Evolutionary conservation across 2,329 filamentous ascomycete species (phyloP).

Genomic region (Diaporthe nobilis): DNA sequence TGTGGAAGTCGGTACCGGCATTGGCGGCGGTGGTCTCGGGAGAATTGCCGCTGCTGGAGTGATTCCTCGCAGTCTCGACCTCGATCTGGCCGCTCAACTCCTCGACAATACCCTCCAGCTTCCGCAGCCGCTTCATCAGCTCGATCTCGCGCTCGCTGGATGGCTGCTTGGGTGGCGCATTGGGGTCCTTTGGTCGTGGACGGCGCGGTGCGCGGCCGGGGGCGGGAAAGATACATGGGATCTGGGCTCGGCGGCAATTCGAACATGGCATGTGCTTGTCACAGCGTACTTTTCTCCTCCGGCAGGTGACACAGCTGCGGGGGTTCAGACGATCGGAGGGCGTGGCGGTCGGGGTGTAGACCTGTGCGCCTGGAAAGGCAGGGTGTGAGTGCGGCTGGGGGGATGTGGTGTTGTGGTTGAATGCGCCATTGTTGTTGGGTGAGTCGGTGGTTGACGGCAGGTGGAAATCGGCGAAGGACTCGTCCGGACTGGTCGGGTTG

Average conservation of each 20-base stretch:
- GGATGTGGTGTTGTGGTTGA: constrained; percentile 36
- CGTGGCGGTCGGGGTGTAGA: constrained; percentile 46
- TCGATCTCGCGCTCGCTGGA: constrained; percentile 76
- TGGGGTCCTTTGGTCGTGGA: constrained; percentile 74
- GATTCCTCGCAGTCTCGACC: constrained; percentile 61
- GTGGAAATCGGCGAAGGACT: constrained; percentile 48
- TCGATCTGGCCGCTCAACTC: constrained; percentile 76
- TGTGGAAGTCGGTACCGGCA: constrained; percentile 45
- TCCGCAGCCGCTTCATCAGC: constrained; percentile 78
- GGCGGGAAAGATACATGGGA: constrained; percentile 81
- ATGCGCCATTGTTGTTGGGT: constrained; percentile 34
- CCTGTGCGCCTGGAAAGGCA: constrained; percentile 46
- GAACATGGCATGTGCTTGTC: constrained; percentile 84
- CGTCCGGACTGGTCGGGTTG: constrained; percentile 47
- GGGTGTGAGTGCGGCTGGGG: constrained; percentile 43
- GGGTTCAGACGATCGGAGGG: constrained; percentile 46
- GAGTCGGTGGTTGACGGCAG: constrained; percentile 30
- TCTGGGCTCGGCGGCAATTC: constrained; percentile 79
- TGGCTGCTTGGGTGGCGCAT: constrained; percentile 70
- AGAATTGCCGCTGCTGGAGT: constrained; percentile 53
- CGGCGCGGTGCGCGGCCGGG: constrained; percentile 81
- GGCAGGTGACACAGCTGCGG: constrained; percentile 46
- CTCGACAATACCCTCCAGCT: constrained; percentile 83
- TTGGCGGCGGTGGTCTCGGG: constrained; percentile 51
- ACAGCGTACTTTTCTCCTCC: constrained; percentile 75